Percentiles rank a stretch among this genome's conserved stretches.
These are phyloP conservation scores for Suillus sp. DNA, from an alignment of 768 basidiomycete species.

Conservation along the genomic window DNA sequence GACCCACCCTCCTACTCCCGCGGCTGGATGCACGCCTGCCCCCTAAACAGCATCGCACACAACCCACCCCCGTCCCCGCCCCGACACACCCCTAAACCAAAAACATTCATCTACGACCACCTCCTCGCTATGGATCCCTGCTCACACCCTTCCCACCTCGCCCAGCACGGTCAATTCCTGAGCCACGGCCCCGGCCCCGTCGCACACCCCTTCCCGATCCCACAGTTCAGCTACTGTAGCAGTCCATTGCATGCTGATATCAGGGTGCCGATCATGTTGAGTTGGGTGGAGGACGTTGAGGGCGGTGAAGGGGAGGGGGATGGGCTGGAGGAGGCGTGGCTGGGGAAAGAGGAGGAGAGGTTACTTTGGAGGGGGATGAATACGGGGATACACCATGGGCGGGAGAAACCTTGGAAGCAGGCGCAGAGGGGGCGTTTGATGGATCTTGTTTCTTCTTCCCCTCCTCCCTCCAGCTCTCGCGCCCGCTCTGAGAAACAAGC, in stretches of 20 bases:
- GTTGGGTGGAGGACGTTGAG: conserved; percentile 47
- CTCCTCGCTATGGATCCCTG: conserved; percentile 41
- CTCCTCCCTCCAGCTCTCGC: background rate
- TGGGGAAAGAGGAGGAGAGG: conserved; percentile 57
- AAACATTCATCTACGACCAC: conserved; percentile 35
- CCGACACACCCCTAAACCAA: conserved; percentile 14
- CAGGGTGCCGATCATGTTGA: conserved; percentile 43
- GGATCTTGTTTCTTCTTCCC: conserved; percentile 17
- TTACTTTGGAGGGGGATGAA: conserved; percentile 71
- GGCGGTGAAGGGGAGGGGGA: conserved; percentile 46
- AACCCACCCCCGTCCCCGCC: conserved; percentile 20
- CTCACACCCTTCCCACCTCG: conserved; percentile 41
- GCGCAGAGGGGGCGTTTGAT: conserved; percentile 52
- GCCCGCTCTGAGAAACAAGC: background rate
- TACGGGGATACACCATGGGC: conserved; percentile 54
- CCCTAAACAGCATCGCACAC: conserved; percentile 37
- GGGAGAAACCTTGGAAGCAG: conserved; percentile 44
- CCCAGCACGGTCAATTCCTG: conserved; percentile 51
- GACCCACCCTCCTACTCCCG: background rate
- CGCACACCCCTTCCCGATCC: conserved; percentile 41
- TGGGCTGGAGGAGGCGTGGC: conserved; percentile 45
- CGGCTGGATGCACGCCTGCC: conserved; percentile 46
- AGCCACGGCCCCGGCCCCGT: conserved; percentile 44
- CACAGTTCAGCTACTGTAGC: conserved; percentile 51
- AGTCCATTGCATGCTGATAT: conserved; percentile 53